A percentile compares a stretch with the other conserved stretches of the same genome.
phyloP scores from a whole-genome alignment of 371 early-diverging fungal genomes.

The Mucor plumbeus region DNA sequence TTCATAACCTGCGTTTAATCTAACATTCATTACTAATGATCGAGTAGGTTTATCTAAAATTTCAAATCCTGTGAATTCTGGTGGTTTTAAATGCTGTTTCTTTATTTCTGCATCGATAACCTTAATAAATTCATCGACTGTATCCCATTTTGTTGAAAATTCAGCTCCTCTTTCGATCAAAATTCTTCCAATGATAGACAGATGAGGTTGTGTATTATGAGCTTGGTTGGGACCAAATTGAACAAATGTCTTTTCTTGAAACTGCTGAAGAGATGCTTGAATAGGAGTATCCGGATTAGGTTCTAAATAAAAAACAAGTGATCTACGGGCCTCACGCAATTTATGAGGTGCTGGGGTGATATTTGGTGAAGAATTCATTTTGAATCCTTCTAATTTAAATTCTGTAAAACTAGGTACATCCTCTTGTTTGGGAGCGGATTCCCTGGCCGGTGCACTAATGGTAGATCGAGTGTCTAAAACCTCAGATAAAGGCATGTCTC shows the following conservation, averaged over 20 bases:
- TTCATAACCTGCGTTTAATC: conserved; percentile 20
- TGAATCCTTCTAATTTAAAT: conserved; percentile 36
- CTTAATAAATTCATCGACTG: conserved; percentile 26
- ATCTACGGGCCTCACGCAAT: conserved; percentile 36
- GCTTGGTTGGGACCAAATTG: conserved; percentile 42
- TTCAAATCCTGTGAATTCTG: conserved; percentile 35
- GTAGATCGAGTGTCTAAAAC: conserved; percentile 24
- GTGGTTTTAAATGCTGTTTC: conserved; percentile 16
- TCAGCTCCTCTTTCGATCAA: conserved; percentile 33
- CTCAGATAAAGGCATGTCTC: conserved; percentile 20
- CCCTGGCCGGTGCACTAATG: conserved; percentile 16
- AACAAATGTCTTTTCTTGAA: conserved; percentile 34
- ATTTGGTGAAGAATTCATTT: conserved; percentile 25
- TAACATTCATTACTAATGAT: conserved; percentile 32
- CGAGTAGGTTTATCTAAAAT: conserved; percentile 32
- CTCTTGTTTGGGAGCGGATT: not conserved
- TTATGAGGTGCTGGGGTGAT: conserved; percentile 35
- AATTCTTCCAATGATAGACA: conserved; percentile 28
- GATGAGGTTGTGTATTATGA: conserved; percentile 34
- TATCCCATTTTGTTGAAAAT: conserved; percentile 34
- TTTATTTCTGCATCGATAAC: conserved; percentile 25
- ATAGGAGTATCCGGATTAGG: conserved; percentile 34
- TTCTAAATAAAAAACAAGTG: conserved; percentile 36
- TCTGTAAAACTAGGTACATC: conserved; percentile 32
- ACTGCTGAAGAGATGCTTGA: conserved; percentile 29